phyloP scores from a whole-genome alignment of 129 eudicot genomes.

The Logfia minima region DNA sequence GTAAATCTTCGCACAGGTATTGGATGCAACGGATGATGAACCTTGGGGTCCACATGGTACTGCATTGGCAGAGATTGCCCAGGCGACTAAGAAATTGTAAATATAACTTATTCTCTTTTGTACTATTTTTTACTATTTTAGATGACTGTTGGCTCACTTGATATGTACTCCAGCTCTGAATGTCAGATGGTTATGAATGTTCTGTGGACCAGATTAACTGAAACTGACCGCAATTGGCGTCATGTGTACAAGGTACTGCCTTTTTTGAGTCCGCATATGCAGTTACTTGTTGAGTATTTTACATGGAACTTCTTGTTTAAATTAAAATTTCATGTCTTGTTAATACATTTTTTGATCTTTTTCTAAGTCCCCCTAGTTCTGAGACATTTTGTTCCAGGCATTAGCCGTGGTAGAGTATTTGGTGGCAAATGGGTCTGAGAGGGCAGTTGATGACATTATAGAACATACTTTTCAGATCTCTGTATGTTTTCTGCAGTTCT shows the following conservation, averaged over 20 bases:
- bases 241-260: conserved; percentile 79
- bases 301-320: background rate
- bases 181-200: conserved; percentile 99
- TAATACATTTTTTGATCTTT: conserved; percentile 13
- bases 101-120: conserved; percentile 14
- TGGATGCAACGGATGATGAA: conserved; percentile 96
- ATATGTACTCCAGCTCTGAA: conserved; percentile 68
- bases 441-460: conserved; percentile 94
- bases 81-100: conserved; percentile 93
- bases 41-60: conserved; percentile 99
- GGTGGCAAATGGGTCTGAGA: conserved; percentile 97
- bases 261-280: conserved; percentile 19
- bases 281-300: background rate
- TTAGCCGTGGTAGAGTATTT: conserved; percentile 94
- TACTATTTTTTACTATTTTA: background rate
- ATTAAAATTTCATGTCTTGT: background rate
- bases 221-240: conserved; percentile 97
- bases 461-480: conserved; percentile 97
- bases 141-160: conserved; percentile 29
- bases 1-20: conserved; percentile 46
- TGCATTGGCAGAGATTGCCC: conserved; percentile 90
- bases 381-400: conserved; percentile 51
- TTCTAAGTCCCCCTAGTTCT: conserved; percentile 12
- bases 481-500: conserved; percentile 48
- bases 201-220: conserved; percentile 90